Percentiles rank a stretch among this genome's conserved stretches.
Evolutionary conservation across 2,329 filamentous ascomycete species (phyloP).

Genomic region (Stromatinia cepivora): DNA sequence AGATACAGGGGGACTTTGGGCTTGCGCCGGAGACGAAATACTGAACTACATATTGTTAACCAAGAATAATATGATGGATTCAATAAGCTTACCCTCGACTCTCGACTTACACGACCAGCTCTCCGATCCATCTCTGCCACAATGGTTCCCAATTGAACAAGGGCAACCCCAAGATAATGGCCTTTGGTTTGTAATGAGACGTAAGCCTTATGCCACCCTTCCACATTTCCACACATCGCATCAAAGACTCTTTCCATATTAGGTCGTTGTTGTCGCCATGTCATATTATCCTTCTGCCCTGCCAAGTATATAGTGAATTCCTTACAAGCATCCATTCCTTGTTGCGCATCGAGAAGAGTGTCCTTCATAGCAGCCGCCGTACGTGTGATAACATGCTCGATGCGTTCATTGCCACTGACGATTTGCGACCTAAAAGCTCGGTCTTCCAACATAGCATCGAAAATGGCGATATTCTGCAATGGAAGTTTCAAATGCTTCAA

Average conservation of each 20-base stretch:
- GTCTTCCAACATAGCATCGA: constrained; percentile 86
- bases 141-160: constrained; percentile 73
- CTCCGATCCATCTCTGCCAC: constrained; percentile 84
- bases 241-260: constrained; percentile 72
- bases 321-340: constrained; percentile 73
- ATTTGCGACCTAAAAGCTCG: constrained; percentile 79
- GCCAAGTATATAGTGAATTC: constrained; percentile 76
- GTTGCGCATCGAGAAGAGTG: constrained; percentile 73
- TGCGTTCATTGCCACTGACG: constrained; percentile 82
- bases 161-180: constrained; percentile 65
- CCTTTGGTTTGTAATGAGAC: constrained; percentile 73
- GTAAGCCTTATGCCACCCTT: constrained; percentile 85
- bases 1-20: constrained; percentile 24
- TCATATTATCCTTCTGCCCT: constrained; percentile 61
- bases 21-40: constrained; percentile 20
- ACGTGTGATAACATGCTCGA: constrained; percentile 83
- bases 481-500: constrained; percentile 80
- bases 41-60: constrained; percentile 26
- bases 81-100: constrained; percentile 62
- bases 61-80: constrained; percentile 2
- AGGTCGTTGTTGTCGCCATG: constrained; percentile 60
- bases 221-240: constrained; percentile 90
- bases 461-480: constrained; percentile 77
- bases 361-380: constrained; percentile 76
- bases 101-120: constrained; percentile 79